phyloP scores from a whole-genome alignment of 2,329 filamentous ascomycete genomes.

The Cladosporium sp. region DNA sequence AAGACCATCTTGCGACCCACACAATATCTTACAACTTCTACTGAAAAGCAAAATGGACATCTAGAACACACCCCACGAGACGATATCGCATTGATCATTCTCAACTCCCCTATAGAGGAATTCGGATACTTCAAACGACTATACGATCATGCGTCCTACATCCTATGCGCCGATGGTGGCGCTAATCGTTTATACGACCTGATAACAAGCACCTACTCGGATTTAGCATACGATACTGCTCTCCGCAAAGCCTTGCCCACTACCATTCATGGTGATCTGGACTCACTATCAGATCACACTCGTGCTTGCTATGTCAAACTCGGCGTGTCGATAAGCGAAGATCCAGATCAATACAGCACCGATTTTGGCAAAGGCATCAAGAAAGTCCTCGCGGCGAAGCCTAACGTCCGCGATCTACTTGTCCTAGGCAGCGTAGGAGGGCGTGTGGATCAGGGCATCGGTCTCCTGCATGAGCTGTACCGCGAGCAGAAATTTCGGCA shows the following conservation, averaged over 20 bases:
- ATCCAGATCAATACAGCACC: constrained; percentile 79
- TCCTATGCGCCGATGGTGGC: constrained; percentile 85
- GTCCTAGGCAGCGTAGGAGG: constrained; percentile 82
- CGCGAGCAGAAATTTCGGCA: constrained; percentile 42
- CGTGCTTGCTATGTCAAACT: constrained; percentile 62
- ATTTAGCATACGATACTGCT: constrained; percentile 16
- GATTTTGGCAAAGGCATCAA: constrained; percentile 81
- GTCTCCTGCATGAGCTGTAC: constrained; percentile 80
- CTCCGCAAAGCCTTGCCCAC: constrained; percentile 37
- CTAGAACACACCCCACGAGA: neutral
- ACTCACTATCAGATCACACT: constrained; percentile 67
- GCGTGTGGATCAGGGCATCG: constrained; percentile 86
- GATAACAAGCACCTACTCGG: constrained; percentile 28
- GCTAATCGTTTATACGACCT: constrained; percentile 69
- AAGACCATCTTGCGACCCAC: constrained; percentile 17
- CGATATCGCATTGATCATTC: constrained; percentile 48
- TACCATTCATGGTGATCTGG: constrained; percentile 83
- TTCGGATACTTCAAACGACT: constrained; percentile 48
- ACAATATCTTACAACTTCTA: constrained; percentile 19
- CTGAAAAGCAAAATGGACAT: neutral
- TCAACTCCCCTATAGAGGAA: constrained; percentile 57
- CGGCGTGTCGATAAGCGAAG: constrained; percentile 60
- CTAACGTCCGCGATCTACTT: constrained; percentile 51
- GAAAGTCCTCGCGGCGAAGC: constrained; percentile 48
- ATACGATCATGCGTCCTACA: constrained; percentile 54